Percentiles rank a stretch among this genome's conserved stretches.
Conservation (phyloP, 306 rosid species). For the Luffa aegyptiaca region DNA sequence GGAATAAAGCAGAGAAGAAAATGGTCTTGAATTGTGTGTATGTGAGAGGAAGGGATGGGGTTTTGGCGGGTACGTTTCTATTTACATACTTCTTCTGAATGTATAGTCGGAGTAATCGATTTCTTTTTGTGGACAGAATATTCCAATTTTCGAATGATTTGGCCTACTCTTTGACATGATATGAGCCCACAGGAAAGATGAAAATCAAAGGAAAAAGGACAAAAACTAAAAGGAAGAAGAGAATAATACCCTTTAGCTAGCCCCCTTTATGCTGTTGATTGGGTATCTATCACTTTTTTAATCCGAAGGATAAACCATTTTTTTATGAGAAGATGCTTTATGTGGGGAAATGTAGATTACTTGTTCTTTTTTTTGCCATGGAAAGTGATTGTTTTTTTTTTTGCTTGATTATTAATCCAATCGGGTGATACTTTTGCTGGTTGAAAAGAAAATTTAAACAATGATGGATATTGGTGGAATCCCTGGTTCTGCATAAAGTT, state of each 20-base stretch:
- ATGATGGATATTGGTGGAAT: constrained; percentile 12
- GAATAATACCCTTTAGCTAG: not conserved
- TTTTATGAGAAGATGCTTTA: not conserved
- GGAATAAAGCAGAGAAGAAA: not conserved
- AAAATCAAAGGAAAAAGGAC: constrained; percentile 12
- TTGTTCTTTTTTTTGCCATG: not conserved
- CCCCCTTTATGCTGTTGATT: not conserved
- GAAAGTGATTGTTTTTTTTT: not conserved
- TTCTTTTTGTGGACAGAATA: not conserved
- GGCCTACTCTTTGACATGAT: not conserved
- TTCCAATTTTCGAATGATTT: constrained; percentile 4
- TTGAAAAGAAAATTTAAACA: constrained; percentile 7
- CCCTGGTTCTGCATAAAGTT: constrained; percentile 2
- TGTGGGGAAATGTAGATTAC: not conserved
- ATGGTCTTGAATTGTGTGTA: not conserved
- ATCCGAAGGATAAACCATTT: not conserved
- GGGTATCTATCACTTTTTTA: constrained; percentile 9
- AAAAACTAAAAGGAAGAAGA: not conserved
- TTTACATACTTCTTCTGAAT: not conserved
- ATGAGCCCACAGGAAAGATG: not conserved
- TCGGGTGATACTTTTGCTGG: not conserved
- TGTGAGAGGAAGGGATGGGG: not conserved
- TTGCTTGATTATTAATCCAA: not conserved
- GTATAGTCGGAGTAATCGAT: not conserved
- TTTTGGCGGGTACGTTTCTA: not conserved